Evolutionary conservation across 2,329 filamentous ascomycete genomes (phyloP).

Genomic region (Aureobasidium vineae): DNA sequence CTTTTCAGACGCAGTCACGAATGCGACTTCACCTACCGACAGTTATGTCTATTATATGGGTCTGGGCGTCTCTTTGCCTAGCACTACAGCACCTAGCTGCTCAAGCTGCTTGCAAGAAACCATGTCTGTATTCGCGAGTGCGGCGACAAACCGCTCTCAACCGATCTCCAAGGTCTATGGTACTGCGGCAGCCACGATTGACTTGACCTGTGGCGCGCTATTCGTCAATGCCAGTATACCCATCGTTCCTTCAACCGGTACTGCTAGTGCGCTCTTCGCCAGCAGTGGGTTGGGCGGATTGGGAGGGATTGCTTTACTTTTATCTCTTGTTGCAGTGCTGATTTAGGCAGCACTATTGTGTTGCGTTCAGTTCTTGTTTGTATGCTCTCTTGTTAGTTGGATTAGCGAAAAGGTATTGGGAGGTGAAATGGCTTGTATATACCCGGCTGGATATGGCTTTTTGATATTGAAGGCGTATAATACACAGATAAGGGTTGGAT

Average conservation of each 20-base stretch:
- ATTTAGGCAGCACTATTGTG: neutral
- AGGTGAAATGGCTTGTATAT: neutral
- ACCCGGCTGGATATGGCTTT: neutral
- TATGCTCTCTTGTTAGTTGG: neutral
- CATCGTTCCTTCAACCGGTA: neutral
- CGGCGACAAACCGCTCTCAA: slow-evolving; percentile 63
- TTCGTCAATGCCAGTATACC: slow-evolving; percentile 12
- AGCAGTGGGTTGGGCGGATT: neutral
- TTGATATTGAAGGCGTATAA: neutral
- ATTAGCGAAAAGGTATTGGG: neutral
- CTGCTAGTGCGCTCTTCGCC: neutral
- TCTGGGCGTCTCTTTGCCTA: slow-evolving; percentile 69
- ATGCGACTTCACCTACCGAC: slow-evolving; percentile 66
- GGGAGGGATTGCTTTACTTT: neutral
- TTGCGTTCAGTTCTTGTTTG: neutral
- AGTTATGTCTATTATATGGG: slow-evolving; percentile 84
- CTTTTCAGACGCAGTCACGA: slow-evolving; percentile 82
- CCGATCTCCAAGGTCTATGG: slow-evolving; percentile 68
- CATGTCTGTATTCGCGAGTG: slow-evolving; percentile 75
- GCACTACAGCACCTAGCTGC: slow-evolving; percentile 68
- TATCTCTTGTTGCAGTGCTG: neutral
- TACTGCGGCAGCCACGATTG: slow-evolving; percentile 68
- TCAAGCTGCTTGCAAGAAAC: slow-evolving; percentile 72
- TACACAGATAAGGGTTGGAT: too few relatives aligned
- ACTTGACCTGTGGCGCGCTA: slow-evolving; percentile 57